These are phyloP conservation scores for Pythium sp. DNA, from an alignment of 352 stramenopile species.

Conservation along the genomic window DNA sequence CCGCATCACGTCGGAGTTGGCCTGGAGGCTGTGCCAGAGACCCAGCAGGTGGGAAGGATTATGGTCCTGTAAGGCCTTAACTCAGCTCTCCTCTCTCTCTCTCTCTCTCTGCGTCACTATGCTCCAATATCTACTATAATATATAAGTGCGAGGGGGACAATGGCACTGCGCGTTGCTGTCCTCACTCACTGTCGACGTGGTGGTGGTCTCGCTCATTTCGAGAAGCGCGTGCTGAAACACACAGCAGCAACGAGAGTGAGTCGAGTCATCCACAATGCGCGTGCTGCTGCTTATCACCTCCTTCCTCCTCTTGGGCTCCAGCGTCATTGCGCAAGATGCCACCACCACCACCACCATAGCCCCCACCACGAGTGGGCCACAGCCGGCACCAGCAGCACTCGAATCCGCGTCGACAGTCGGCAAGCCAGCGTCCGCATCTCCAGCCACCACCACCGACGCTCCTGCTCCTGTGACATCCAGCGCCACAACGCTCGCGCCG, in stretches of 20 bases:
- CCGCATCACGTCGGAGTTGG: background rate
- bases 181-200: background rate
- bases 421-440: background rate
- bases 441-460: background rate
- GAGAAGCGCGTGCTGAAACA: background rate
- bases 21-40: background rate
- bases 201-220: background rate
- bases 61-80: background rate
- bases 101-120: background rate
- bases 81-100: background rate
- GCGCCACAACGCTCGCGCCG: conserved; percentile 20
- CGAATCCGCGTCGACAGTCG: background rate
- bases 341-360: background rate
- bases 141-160: background rate
- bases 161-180: background rate
- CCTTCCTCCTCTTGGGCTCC: background rate
- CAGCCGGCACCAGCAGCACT: background rate
- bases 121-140: background rate
- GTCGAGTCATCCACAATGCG: background rate
- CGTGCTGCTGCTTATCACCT: background rate
- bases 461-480: background rate
- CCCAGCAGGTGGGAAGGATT: background rate
- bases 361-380: background rate
- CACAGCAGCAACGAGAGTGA: background rate
- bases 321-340: background rate